Evolutionary conservation across 2,329 filamentous ascomycete genomes (phyloP).

Genomic region (Ophiostoma australiae): DNA sequence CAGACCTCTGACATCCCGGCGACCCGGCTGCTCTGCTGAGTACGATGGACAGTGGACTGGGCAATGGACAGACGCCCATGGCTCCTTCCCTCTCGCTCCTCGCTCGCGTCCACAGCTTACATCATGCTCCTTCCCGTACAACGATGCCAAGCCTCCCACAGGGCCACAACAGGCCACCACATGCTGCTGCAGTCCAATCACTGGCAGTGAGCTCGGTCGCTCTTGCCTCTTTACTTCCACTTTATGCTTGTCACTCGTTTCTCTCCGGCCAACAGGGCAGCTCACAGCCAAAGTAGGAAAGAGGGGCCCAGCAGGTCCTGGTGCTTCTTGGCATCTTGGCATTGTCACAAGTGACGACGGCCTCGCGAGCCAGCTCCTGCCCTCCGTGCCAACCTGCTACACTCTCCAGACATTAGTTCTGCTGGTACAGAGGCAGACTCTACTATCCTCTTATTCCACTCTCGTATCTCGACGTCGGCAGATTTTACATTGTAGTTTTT

Average conservation of each 20-base stretch:
- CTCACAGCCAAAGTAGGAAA: slow-evolving; percentile 23
- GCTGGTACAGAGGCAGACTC: background rate
- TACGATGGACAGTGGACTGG: background rate
- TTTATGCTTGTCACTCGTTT: background rate
- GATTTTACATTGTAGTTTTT: background rate
- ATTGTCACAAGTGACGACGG: slow-evolving; percentile 22
- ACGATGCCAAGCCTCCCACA: slow-evolving; percentile 23
- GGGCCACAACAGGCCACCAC: background rate
- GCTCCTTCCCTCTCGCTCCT: slow-evolving; percentile 1
- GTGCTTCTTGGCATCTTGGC: slow-evolving; percentile 28
- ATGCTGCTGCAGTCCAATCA: background rate
- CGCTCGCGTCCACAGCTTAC: background rate
- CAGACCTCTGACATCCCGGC: background rate
- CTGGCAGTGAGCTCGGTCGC: background rate
- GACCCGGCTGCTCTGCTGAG: background rate
- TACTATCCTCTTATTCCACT: background rate
- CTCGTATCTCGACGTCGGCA: background rate
- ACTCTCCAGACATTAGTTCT: background rate
- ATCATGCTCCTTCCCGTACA: slow-evolving; percentile 16
- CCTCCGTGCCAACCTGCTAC: background rate
- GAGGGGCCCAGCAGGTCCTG: slow-evolving; percentile 23
- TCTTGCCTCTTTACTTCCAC: background rate
- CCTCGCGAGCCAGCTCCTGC: background rate
- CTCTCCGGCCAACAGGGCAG: background rate
- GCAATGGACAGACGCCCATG: background rate